These are phyloP conservation scores for Cyclanthera cordifolia DNA, from an alignment of 306 rosid genomes.

Conservation along the genomic window DNA sequence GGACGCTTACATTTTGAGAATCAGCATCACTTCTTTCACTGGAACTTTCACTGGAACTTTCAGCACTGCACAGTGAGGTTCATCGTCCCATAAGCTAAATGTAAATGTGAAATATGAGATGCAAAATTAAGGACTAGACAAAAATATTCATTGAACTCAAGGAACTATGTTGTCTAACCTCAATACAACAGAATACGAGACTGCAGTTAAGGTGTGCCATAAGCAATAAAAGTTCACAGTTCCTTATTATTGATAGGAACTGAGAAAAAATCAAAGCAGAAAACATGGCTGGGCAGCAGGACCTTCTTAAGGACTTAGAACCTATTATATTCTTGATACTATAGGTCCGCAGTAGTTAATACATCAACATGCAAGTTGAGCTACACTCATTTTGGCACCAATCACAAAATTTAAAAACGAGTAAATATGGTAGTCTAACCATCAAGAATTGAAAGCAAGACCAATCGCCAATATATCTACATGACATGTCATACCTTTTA, in stretches of 20 bases:
- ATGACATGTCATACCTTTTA: slow-evolving; percentile 50
- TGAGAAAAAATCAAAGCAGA: background rate
- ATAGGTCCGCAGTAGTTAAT: too few relatives aligned
- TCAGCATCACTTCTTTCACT: slow-evolving; percentile 94
- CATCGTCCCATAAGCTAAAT: slow-evolving; percentile 27
- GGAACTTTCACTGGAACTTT: slow-evolving; percentile 81
- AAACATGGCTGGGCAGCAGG: background rate
- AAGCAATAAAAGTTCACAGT: background rate
- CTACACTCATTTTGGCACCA: background rate
- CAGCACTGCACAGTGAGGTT: slow-evolving; percentile 63
- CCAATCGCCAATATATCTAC: slow-evolving; percentile 2
- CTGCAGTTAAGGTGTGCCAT: background rate
- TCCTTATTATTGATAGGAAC: background rate
- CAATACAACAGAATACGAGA: background rate
- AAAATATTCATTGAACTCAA: background rate
- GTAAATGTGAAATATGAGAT: slow-evolving; percentile 13
- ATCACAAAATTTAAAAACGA: slow-evolving; percentile 3
- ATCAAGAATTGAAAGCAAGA: slow-evolving; percentile 3
- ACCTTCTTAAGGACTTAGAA: slow-evolving; percentile 13
- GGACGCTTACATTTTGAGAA: slow-evolving; percentile 72
- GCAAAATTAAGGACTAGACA: slow-evolving; percentile 5
- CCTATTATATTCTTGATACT: background rate
- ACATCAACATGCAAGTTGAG: too few relatives aligned
- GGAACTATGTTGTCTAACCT: background rate
- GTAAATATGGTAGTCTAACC: background rate